Evolutionary conservation across 176 grass and related monocot species (phyloP).

Genomic region (Themeda triandra): DNA sequence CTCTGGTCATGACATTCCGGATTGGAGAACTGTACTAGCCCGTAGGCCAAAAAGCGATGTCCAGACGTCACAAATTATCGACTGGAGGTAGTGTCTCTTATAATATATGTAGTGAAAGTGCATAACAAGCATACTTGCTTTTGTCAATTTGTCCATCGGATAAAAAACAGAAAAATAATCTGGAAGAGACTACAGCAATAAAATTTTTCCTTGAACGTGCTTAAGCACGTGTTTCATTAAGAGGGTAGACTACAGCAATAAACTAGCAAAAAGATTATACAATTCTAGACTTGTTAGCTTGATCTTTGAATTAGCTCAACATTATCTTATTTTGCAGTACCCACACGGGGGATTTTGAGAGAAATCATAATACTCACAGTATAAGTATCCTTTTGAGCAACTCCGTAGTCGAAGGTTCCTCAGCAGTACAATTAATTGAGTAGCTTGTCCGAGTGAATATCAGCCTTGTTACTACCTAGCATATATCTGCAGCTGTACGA

Average conservation of each 20-base stretch:
- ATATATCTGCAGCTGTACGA: conserved; percentile 85
- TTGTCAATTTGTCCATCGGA: too few species aligned
- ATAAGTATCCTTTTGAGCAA: conserved; percentile 76
- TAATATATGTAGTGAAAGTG: not conserved
- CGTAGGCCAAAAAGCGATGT: not conserved
- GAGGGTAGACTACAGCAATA: too few species aligned
- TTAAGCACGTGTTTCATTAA: too few species aligned
- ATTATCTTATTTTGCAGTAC: not conserved
- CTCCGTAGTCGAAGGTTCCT: conserved; percentile 65
- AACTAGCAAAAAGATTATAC: not conserved
- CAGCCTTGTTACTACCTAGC: conserved; percentile 72
- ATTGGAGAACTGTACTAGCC: not conserved
- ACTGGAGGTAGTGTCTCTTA: not conserved
- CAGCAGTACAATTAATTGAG: conserved; percentile 80
- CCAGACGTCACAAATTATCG: not conserved
- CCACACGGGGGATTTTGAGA: not conserved
- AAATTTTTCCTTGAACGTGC: too few species aligned
- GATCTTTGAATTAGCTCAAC: not conserved
- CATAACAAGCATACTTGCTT: not conserved
- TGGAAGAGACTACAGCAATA: not conserved
- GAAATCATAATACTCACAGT: conserved; percentile 51
- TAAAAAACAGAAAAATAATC: too few species aligned
- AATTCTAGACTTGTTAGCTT: not conserved
- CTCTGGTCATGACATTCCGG: not conserved
- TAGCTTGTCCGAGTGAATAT: conserved; percentile 69